Evolutionary conservation across 1,139 yeast species (phyloP).

Genomic region (Geotrichum reessii): DNA sequence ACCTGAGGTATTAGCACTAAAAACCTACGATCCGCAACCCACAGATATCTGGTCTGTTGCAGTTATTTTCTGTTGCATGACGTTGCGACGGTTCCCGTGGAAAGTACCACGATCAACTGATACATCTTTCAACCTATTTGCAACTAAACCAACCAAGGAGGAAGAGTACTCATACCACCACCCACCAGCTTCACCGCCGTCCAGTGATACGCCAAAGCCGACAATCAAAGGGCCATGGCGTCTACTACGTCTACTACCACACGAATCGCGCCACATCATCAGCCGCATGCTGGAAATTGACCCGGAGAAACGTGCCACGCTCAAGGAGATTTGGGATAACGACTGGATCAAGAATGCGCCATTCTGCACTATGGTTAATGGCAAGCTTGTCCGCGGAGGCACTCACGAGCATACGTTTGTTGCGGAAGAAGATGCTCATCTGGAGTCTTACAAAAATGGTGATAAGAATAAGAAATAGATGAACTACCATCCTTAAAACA

Average conservation of each 20-base stretch:
- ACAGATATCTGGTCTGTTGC: constrained; percentile 96
- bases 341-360: constrained; percentile 65
- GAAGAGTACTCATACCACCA: constrained; percentile 16
- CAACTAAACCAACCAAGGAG: constrained; percentile 36
- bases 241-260: constrained; percentile 77
- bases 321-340: constrained; percentile 62
- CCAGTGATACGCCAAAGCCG: constrained; percentile 23
- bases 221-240: constrained; percentile 72
- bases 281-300: constrained; percentile 67
- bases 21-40: constrained; percentile 82
- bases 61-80: constrained; percentile 93
- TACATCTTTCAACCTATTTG: constrained; percentile 70
- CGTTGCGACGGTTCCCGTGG: constrained; percentile 94
- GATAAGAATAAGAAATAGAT: background rate
- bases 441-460: constrained; percentile 39
- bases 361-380: constrained; percentile 39
- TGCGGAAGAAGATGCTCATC: constrained; percentile 44
- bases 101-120: constrained; percentile 87
- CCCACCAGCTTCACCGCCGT: constrained; percentile 12
- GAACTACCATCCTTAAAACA: no score
- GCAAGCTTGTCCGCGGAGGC: constrained; percentile 41
- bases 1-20: constrained; percentile 77
- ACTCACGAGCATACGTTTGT: constrained; percentile 56
- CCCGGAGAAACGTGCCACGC: constrained; percentile 60
- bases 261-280: constrained; percentile 73